Base-by-base conservation (phyloP, 306 rosid species). In the Clitoria ternatea region DNA sequence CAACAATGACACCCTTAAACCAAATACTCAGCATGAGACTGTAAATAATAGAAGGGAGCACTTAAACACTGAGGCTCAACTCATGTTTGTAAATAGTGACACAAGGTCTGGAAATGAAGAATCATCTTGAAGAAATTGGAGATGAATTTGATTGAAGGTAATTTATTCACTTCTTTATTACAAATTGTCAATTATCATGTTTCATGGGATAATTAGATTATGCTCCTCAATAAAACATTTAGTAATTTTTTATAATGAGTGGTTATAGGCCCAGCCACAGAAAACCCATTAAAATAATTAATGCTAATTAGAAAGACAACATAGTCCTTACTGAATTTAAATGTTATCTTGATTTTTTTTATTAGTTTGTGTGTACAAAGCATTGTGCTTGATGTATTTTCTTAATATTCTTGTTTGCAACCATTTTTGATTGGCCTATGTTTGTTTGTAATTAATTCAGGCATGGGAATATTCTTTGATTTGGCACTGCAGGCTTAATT, bases 11-110 rank as follows among this genome's bases (percentile, higher is more conserved):
- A 70, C 75, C 83, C 80, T 82, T 22, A 80, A 76, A 77, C 75
- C 87, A 68, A 73, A 79, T 66, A 53, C 81, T 81, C 84, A 32
- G 83, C 90, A 77, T 84, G 87, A 83, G 88, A 75, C 49, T 95
- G 97, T 95, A 95, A 83, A 87, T 95, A 87, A 85, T 79, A 84
- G 70, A 78, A 81, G 73, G 83, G 96, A 84, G 88, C 80, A 83
- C 87, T 80, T 79, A 56, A 85, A 60, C 84, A 78, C 23, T 81
- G 87, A 76, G 78, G 88, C 89, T 86, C 92, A 80, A 48, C 89
- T 85, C 90, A 87, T 83, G 87, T 73, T 35, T 87, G 96, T 95
- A 87, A 82, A 95, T 91, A 91, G 65, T 80, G 77, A 83, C 81
- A 81, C 69, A 83, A 59, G 80, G 84, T 81, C 81, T 80, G 85